phyloP scores from a whole-genome alignment of 805 yeast species.

The Yarrowia osloensis region DNA sequence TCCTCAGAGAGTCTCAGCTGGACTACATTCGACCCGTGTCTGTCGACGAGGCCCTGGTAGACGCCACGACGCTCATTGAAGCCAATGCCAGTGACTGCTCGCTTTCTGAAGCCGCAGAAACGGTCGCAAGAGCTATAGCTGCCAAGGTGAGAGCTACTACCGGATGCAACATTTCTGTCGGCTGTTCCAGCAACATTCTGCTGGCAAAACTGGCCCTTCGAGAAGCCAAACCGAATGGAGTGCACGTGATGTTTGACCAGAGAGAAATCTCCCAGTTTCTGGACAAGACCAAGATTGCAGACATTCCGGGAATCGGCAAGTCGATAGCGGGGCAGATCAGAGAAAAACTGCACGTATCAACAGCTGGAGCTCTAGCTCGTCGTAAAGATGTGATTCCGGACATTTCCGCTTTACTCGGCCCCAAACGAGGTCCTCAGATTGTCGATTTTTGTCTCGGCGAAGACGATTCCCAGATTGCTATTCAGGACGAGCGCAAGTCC shows the following conservation, averaged over 20 bases:
- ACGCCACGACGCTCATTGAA: slow-evolving; percentile 48
- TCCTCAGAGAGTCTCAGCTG: slow-evolving; percentile 50
- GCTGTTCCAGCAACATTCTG: slow-evolving; percentile 71
- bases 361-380: slow-evolving; percentile 47
- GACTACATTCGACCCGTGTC: slow-evolving; percentile 72
- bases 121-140: slow-evolving; percentile 45
- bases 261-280: not conserved
- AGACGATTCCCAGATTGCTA: slow-evolving; percentile 61
- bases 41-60: slow-evolving; percentile 88
- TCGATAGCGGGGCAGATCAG: slow-evolving; percentile 51
- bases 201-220: slow-evolving; percentile 74
- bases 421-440: slow-evolving; percentile 67
- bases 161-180: slow-evolving; percentile 74
- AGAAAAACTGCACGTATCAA: slow-evolving; percentile 42
- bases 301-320: slow-evolving; percentile 49
- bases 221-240: slow-evolving; percentile 80
- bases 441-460: slow-evolving; percentile 62
- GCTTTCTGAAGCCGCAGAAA: slow-evolving; percentile 36
- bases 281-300: slow-evolving; percentile 35
- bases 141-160: slow-evolving; percentile 49
- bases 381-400: slow-evolving; percentile 41
- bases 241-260: slow-evolving; percentile 44
- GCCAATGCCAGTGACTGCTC: not conserved
- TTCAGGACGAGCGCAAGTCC: slow-evolving; percentile 56
- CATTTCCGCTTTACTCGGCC: slow-evolving; percentile 59